Conservation (phyloP, 305 asterid genomes). For the Fraxinus paxiana region DNA sequence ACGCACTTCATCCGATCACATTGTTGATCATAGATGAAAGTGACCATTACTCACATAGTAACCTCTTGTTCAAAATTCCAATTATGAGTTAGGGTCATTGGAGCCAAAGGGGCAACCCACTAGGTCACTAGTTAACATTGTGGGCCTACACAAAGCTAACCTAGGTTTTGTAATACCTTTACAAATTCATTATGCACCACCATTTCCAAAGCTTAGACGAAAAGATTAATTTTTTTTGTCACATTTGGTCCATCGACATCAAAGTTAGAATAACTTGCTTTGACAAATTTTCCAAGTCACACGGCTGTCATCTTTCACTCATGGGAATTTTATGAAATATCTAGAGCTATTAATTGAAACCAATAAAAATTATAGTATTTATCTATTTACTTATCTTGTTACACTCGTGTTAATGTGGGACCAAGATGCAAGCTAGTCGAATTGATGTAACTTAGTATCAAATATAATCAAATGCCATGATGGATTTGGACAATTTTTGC, state of each 20-base stretch:
- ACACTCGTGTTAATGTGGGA: not conserved
- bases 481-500: not conserved
- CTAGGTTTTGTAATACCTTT: slow-evolving; percentile 23
- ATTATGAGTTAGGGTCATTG: slow-evolving; percentile 31
- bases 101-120: slow-evolving; percentile 31
- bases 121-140: slow-evolving; percentile 19
- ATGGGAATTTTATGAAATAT: not conserved
- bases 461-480: not conserved
- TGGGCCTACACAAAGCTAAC: slow-evolving; percentile 37
- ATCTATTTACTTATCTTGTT: not conserved
- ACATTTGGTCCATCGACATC: not conserved
- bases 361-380: not conserved
- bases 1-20: not conserved
- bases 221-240: slow-evolving; percentile 7
- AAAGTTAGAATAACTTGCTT: not conserved
- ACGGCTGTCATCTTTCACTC: not conserved
- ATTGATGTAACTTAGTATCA: not conserved
- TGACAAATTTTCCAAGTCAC: not conserved
- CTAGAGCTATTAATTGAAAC: not conserved
- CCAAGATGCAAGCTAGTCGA: not conserved
- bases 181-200: slow-evolving; percentile 32
- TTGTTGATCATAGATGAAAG: slow-evolving; percentile 23
- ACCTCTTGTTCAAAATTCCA: slow-evolving; percentile 36
- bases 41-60: slow-evolving; percentile 24
- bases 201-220: slow-evolving; percentile 28